Conservation (phyloP, 805 yeast species). For the Yamadazyma ubonensis region DNA sequence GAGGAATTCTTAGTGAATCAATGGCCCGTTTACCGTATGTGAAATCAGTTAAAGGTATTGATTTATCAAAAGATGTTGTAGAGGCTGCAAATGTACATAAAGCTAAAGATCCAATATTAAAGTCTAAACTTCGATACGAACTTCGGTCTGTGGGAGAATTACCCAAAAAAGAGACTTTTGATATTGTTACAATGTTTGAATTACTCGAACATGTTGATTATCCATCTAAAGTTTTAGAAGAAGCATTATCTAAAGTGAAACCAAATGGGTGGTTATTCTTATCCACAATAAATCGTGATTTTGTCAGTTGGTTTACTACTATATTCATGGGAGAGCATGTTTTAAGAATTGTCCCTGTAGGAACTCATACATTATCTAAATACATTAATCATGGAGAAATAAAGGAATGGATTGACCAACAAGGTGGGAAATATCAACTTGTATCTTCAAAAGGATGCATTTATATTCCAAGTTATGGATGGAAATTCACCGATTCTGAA, state of each 20-base stretch:
- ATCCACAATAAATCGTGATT: slow-evolving; percentile 90
- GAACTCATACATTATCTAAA: slow-evolving; percentile 86
- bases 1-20: slow-evolving; percentile 90
- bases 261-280: slow-evolving; percentile 84
- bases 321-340: slow-evolving; percentile 86
- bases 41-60: slow-evolving; percentile 72
- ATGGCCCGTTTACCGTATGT: slow-evolving; percentile 73
- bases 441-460: slow-evolving; percentile 74
- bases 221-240: slow-evolving; percentile 71
- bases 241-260: slow-evolving; percentile 65
- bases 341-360: slow-evolving; percentile 78
- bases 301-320: slow-evolving; percentile 87
- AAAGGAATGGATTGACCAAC: slow-evolving; percentile 57
- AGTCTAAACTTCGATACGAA: slow-evolving; percentile 56
- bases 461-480: slow-evolving; percentile 80
- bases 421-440: slow-evolving; percentile 49
- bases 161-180: slow-evolving; percentile 49
- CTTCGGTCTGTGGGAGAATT: slow-evolving; percentile 63
- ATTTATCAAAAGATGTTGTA: slow-evolving; percentile 79
- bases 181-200: slow-evolving; percentile 88
- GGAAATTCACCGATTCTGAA: slow-evolving; percentile 66
- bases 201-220: slow-evolving; percentile 91
- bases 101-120: slow-evolving; percentile 60
- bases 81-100: slow-evolving; percentile 75
- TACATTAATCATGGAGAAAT: slow-evolving; percentile 80